These are phyloP conservation scores for Teratosphaeria nubilosa DNA, from an alignment of 2,329 filamentous ascomycete genomes.

Conservation along the genomic window DNA sequence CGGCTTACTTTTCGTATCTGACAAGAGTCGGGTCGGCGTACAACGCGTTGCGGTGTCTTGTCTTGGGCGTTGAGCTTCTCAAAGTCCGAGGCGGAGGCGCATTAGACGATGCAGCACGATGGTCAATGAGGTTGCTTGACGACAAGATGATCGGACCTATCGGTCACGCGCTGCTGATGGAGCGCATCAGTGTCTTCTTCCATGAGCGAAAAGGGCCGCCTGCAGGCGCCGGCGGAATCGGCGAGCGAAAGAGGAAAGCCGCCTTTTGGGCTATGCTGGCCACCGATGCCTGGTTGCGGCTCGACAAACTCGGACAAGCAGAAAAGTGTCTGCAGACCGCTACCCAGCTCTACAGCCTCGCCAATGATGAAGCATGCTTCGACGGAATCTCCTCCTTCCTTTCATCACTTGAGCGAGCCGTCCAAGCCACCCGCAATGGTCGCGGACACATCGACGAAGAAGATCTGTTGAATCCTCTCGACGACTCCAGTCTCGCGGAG, in stretches of 20 bases:
- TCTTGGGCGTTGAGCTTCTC: conserved; percentile 70
- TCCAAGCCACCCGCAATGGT: conserved; percentile 33
- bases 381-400: conserved; percentile 53
- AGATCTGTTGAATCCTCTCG: conserved; percentile 26
- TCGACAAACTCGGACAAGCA: conserved; percentile 68
- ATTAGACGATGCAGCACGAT: conserved; percentile 77
- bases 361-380: conserved; percentile 28
- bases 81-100: conserved; percentile 69
- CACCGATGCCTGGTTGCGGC: conserved; percentile 71
- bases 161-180: conserved; percentile 73
- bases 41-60: conserved; percentile 66
- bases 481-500: conserved; percentile 17
- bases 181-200: conserved; percentile 79
- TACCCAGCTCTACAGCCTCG: conserved; percentile 36
- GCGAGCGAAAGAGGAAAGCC: conserved; percentile 68
- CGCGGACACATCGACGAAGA: conserved; percentile 25
- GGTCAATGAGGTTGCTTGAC: conserved; percentile 73
- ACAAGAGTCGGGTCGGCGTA: conserved; percentile 73
- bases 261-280: conserved; percentile 81
- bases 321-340: conserved; percentile 68
- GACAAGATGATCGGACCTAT: conserved; percentile 62
- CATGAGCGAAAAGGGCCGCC: conserved; percentile 57
- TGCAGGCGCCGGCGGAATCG: conserved; percentile 48
- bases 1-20: conserved; percentile 83
- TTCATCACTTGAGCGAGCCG: conserved; percentile 55